Evolutionary conservation across 2,329 filamentous ascomycete species (phyloP).

Genomic region (Penicillium sp.): DNA sequence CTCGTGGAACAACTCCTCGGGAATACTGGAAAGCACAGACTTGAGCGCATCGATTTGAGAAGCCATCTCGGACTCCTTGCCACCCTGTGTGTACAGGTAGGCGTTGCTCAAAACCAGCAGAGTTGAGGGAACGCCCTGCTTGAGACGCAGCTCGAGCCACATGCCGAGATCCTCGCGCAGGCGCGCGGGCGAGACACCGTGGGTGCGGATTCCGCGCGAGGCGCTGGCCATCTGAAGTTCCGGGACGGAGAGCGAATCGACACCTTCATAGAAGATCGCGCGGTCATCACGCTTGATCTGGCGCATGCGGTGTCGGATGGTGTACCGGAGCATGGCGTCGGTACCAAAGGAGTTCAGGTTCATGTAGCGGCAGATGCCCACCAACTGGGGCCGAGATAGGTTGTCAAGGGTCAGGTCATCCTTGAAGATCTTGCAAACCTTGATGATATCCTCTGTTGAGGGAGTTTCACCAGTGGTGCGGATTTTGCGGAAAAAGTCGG

Average conservation of each 20-base stretch:
- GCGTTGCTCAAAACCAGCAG: slow-evolving; percentile 94
- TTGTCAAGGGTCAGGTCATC: slow-evolving; percentile 98
- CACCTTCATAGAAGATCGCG: slow-evolving; percentile 89
- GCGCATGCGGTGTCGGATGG: slow-evolving; percentile 94
- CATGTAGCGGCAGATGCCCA: slow-evolving; percentile 98
- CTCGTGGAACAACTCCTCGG: slow-evolving; percentile 98
- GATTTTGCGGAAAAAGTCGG: slow-evolving; percentile 96
- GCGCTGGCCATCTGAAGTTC: slow-evolving; percentile 92
- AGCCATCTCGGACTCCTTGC: slow-evolving; percentile 77
- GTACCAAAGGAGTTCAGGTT: slow-evolving; percentile 96
- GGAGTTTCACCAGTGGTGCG: slow-evolving; percentile 87
- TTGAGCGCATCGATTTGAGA: slow-evolving; percentile 91
- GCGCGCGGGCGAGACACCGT: slow-evolving; percentile 83
- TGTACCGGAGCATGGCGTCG: slow-evolving; percentile 96
- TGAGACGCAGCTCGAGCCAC: slow-evolving; percentile 91
- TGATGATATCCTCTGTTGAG: slow-evolving; percentile 87
- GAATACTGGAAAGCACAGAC: slow-evolving; percentile 88
- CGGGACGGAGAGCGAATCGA: slow-evolving; percentile 86
- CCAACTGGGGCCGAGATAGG: slow-evolving; percentile 87
- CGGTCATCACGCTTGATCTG: slow-evolving; percentile 98
- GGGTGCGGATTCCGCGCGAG: slow-evolving; percentile 85
- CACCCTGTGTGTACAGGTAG: slow-evolving; percentile 81
- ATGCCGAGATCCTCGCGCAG: slow-evolving; percentile 86
- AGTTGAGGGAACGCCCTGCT: slow-evolving; percentile 93
- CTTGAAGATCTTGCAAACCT: slow-evolving; percentile 98